Evolutionary conservation across 805 yeast species (phyloP).

Genomic region (Lachancea dasiensis): DNA sequence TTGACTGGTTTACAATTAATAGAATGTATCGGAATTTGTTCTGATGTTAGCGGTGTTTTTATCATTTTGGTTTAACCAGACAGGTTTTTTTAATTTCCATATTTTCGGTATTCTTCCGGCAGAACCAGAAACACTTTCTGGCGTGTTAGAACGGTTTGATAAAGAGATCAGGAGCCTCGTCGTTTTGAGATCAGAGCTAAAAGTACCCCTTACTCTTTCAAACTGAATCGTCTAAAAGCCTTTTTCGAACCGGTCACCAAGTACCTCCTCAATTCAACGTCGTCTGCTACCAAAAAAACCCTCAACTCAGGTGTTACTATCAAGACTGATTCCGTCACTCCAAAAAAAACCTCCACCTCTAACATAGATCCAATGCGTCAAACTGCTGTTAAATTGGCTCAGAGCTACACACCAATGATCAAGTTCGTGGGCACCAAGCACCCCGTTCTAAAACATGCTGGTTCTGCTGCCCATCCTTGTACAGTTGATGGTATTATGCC

Average conservation of each 20-base stretch:
- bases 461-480: slow-evolving; percentile 24
- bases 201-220: slow-evolving; percentile 2
- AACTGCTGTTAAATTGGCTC: slow-evolving; percentile 21
- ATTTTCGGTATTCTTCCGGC: too few relatives aligned
- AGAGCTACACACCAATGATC: slow-evolving; percentile 59
- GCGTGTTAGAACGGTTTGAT: too few relatives aligned
- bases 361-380: slow-evolving; percentile 32
- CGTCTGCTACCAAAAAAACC: slow-evolving; percentile 9
- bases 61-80: neutral
- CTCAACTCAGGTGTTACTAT: slow-evolving; percentile 1
- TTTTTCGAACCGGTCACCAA: slow-evolving; percentile 14
- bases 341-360: neutral
- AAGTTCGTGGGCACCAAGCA: slow-evolving; percentile 84
- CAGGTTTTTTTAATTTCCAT: too few relatives aligned
- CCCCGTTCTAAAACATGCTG: slow-evolving; percentile 37
- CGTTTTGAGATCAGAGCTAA: neutral
- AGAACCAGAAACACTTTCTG: too few relatives aligned
- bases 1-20: too few relatives aligned
- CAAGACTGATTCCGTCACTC: neutral
- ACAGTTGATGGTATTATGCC: slow-evolving; percentile 26
- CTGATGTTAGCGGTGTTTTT: neutral
- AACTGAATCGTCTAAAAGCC: slow-evolving; percentile 14
- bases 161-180: too few relatives aligned
- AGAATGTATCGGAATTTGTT: too few relatives aligned
- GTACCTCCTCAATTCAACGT: slow-evolving; percentile 12